phyloP scores from a whole-genome alignment of 768 basidiomycete genomes.

The Tylopilus intermedius region DNA sequence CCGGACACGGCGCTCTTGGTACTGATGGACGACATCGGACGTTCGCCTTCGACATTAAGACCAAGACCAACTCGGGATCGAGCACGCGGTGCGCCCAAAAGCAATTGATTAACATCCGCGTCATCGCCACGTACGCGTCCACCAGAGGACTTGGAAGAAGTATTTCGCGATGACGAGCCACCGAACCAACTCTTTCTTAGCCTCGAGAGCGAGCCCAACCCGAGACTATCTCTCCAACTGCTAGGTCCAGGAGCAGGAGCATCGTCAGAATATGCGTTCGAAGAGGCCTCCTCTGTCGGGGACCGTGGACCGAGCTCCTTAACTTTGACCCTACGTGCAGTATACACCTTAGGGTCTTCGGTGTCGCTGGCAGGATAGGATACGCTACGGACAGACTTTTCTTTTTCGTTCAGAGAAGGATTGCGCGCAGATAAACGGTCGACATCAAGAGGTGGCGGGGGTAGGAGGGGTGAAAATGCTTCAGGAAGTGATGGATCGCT shows the following conservation, averaged over 20 bases:
- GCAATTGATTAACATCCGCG: constrained; percentile 40
- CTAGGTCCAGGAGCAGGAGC: constrained; percentile 26
- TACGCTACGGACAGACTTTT: constrained; percentile 30
- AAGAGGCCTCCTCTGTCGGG: constrained; percentile 17
- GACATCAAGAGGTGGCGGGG: constrained; percentile 36
- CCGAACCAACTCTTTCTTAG: constrained; percentile 59
- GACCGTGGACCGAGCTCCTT: constrained; percentile 28
- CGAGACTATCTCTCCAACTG: constrained; percentile 35
- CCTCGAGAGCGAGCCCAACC: constrained; percentile 45
- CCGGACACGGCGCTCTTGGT: constrained; percentile 49
- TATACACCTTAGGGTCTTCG: constrained; percentile 31
- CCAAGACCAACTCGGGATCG: constrained; percentile 35
- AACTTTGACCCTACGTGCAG: constrained; percentile 38
- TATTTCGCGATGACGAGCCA: constrained; percentile 28
- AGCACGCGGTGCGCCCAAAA: constrained; percentile 26
- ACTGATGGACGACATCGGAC: constrained; percentile 59
- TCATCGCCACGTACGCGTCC: constrained; percentile 37
- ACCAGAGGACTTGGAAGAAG: constrained; percentile 29
- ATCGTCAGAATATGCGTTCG: constrained; percentile 8
- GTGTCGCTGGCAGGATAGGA: constrained; percentile 32
- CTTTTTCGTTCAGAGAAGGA: constrained; percentile 28
- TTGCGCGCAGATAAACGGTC: constrained; percentile 27
- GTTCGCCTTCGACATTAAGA: constrained; percentile 35
- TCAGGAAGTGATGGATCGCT: constrained; percentile 26
- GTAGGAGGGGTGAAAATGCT: constrained; percentile 33